Conservation (phyloP, 805 yeast species). For the Nakazawaea peltata region DNA sequence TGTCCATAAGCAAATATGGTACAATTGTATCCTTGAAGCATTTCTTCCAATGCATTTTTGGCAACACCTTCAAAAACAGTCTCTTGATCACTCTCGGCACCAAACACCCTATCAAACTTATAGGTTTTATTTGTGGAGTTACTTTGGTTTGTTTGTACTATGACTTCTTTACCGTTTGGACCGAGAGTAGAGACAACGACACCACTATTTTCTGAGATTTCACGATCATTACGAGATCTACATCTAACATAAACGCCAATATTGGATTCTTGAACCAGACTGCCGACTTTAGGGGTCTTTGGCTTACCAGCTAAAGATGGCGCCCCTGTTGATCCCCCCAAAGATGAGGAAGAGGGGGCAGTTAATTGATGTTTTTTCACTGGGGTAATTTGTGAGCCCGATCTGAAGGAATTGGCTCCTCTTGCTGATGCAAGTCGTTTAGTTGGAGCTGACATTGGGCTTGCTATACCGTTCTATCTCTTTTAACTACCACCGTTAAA, state of each 20-base stretch:
- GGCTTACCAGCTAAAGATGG: no score
- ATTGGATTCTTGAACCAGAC: constrained; percentile 25
- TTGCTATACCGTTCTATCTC: no score
- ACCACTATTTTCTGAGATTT: constrained; percentile 47
- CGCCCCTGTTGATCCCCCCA: no score
- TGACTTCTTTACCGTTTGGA: constrained; percentile 37
- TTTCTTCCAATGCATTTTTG: constrained; percentile 53
- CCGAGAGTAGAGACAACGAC: constrained; percentile 51
- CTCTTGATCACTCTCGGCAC: constrained; percentile 71
- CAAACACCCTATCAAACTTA: constrained; percentile 73
- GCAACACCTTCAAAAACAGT: constrained; percentile 63
- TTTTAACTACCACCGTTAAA: no score
- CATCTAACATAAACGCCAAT: constrained; percentile 60
- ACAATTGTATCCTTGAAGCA: constrained; percentile 70
- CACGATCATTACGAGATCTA: constrained; percentile 52
- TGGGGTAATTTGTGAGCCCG: no score
- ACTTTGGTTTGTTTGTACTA: constrained; percentile 33
- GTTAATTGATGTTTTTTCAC: not conserved
- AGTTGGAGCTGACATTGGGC: no score
- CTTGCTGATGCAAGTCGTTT: no score
- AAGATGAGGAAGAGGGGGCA: no score
- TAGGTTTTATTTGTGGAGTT: constrained; percentile 40
- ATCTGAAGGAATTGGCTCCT: no score
- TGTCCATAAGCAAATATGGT: constrained; percentile 73
- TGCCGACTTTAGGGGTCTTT: no score